Base-by-base conservation (phyloP, 257 asterid species). In the Petunia axillaris region DNA sequence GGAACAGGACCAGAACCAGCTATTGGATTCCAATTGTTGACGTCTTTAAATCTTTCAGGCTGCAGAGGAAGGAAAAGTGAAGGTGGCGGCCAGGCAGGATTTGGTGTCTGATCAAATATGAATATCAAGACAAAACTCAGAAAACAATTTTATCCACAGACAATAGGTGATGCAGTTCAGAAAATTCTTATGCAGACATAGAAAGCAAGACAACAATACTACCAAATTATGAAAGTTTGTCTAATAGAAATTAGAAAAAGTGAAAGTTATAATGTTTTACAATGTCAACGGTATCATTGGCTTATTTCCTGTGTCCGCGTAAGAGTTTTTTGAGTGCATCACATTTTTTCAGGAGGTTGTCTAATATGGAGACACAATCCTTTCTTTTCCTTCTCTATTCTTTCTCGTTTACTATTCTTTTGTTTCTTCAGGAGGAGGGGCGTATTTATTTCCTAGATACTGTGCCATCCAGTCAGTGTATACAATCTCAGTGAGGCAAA, bases 41-140 rank as follows among this genome's bases (percentile, higher is more conserved):
- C 64, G 60, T 90, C 99, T 84, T 94, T 92, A 90, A 87, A 86
- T 88, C 91, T 91, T 87, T 94, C 98, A 82, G 97, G 91, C 62
- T 88, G 93, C 43, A 93, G 82, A 81, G 98, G 93, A 89, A 91
- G 94, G 82, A 87, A 87, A 75, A 88, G 91, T 53, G 97, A 89
- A 86, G 99, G 99, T 50, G 98, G 98, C 25, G 99, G 98, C 98
- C 99, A 96, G 4, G 99, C 98, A 57, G 98, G 99, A 91, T 96
- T 96, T 82, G 98, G 98, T 15, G 98, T 93, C 99, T 96, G 86
- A 50, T 11, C 35, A 85, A 85, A 73, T 60, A 37, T 75, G 57
- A 50, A 53, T 78, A 65, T 64, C 48, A 79, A 59, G 71, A n/a
- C n/a, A 63, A 74, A 36, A 63, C 37, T 75, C 52, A 54, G 81